Conservation (phyloP, 169 alveolate species). For the Babesia divergens region DNA sequence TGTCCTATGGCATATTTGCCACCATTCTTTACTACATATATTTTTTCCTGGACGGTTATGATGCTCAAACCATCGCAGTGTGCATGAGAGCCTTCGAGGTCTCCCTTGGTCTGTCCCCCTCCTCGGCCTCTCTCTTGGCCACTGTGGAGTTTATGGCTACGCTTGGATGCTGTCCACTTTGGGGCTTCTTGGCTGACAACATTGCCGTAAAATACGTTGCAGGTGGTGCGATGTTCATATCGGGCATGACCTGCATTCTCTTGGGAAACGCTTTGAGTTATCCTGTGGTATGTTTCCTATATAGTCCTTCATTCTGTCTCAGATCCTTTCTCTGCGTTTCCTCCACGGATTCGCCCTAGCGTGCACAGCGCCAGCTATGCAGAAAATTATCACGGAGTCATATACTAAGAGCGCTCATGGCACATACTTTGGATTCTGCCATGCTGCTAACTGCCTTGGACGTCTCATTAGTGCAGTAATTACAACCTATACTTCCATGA, state of each 20-base stretch:
- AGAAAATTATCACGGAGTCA: background rate
- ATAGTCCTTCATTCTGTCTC: background rate
- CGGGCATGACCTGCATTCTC: background rate
- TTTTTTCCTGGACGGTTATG: background rate
- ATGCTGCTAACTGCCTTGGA: constrained; percentile 35
- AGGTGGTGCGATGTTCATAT: background rate
- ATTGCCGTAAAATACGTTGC: background rate
- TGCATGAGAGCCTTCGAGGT: constrained; percentile 8
- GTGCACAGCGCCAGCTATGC: background rate
- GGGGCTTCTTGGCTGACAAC: background rate
- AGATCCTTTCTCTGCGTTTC: background rate
- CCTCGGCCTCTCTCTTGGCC: background rate
- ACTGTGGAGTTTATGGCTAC: background rate
- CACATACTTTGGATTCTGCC: constrained; percentile 39
- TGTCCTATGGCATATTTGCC: background rate
- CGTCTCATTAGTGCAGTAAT: constrained; percentile 25
- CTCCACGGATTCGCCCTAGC: background rate
- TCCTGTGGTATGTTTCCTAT: background rate
- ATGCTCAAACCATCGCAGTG: background rate
- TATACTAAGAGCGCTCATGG: background rate
- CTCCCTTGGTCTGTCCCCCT: background rate
- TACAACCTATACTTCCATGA: background rate
- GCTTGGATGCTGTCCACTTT: background rate
- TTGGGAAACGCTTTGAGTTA: background rate
- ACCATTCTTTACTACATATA: background rate